Base-by-base conservation (phyloP, 192 early-diverging fungal genomes). In the Martensiomyces pterosporus region DNA sequence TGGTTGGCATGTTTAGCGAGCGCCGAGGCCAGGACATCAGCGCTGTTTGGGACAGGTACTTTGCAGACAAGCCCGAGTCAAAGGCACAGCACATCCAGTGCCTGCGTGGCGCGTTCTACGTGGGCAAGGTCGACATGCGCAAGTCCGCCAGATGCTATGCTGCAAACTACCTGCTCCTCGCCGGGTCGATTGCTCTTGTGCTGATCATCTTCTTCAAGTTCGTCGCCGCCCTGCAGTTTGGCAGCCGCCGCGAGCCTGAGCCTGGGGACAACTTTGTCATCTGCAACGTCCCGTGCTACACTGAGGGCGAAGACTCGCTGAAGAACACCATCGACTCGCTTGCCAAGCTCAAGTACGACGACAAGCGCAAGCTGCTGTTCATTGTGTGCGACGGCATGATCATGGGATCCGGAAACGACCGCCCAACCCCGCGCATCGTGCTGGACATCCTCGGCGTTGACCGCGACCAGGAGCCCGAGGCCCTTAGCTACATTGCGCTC, bases 381-480 rank as follows among this genome's bases (percentile, higher is more conserved):
- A 85, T 99, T 25, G 82, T 99, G 39, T 89, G 88, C 44, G 96
- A 99, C 69, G 96, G 96, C 42, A 91, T 94, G 87, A 88, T 99
- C 75, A 85, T 93, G 62, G 96, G 96, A 50, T 85, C 84, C 25
- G 96, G 94, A 38, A 99, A 99, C 72, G 93, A 97, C 65, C 82
- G 86, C 16, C 91, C 96, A 1, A 99, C 96, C 0, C 94, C 94
- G 25, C 84, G 92, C 41, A 99, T 99, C 54, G 93, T 97, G 4
- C 71, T 99, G 49, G 92, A 99, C 59, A 92, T 99, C 61, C 67
- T 99, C 13, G 94, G 96, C 21, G 91, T 94, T 5, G 86, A 91
- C 55, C 80, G 83, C 15, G 83, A 77, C 52, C 67, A 86, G 9
- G 85, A 92, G 39, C 91, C 93, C 2, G 90, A 92, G 58, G 83